These are phyloP conservation scores for Puccinia triticina DNA, from an alignment of 1,284 basidiomycete species.

Conservation along the genomic window DNA sequence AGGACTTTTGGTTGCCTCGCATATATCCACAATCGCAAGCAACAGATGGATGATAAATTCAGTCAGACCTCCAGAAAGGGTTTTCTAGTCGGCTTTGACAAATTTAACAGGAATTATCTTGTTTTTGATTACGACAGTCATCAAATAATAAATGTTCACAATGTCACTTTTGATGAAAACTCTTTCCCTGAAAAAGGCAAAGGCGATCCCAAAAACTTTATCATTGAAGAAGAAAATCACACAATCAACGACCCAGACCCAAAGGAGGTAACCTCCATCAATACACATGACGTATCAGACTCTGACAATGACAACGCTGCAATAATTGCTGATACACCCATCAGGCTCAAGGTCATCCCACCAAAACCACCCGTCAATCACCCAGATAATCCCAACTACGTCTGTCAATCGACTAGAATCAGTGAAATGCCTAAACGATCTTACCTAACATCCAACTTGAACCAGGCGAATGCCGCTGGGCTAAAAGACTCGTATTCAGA, in stretches of 20 bases:
- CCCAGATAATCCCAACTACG: background rate
- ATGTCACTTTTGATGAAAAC: slow-evolving; percentile 24
- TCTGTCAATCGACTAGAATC: background rate
- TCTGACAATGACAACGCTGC: background rate
- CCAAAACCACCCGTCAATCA: background rate
- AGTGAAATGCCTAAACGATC: background rate
- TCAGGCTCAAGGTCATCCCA: background rate
- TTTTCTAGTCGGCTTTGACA: slow-evolving; percentile 7
- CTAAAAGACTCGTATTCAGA: background rate
- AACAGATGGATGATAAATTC: background rate
- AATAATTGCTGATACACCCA: no score
- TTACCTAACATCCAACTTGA: background rate
- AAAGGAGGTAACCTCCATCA: background rate
- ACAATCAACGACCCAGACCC: background rate
- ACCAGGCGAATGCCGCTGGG: no score
- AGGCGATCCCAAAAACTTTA: background rate
- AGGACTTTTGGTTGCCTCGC: slow-evolving; percentile 15
- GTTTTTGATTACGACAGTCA: background rate
- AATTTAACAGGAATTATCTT: background rate
- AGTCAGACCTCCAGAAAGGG: background rate
- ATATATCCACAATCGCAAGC: background rate
- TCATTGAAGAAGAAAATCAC: background rate
- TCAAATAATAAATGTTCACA: background rate
- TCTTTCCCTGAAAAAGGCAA: background rate
- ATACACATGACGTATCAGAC: background rate